Evolutionary conservation across 2,329 filamentous ascomycete species (phyloP), one percentile per base, ranked within the genome.

Genomic region (Lachnellula arida): DNA sequence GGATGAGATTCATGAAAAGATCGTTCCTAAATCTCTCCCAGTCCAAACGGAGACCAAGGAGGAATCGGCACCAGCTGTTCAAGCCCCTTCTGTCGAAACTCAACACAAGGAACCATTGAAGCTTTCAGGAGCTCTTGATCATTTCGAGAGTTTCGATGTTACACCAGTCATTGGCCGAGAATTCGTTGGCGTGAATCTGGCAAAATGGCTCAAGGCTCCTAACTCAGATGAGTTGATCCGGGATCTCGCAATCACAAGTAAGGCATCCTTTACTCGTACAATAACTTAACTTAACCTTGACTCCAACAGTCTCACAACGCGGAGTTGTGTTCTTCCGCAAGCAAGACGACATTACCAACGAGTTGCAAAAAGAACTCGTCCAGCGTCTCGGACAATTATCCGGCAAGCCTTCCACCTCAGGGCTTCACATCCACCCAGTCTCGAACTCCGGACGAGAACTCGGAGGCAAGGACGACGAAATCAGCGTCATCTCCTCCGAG

Each of bases 281-380:
- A 22, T 22, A 22, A 4, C 22, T 22, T 22, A 22, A 22, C 22
- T 4, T 53, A 48, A 60, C 35, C 46, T 32, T 32, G 2, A 19
- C 5, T 32, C 4, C 22, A 22, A 22, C 22, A 87, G 85, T 89
- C 61, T 88, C 85, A 1, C 80, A 82, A 57, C 80, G 86, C 0
- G 85, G 85, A 9, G 86, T 89, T 3, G 84, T 88, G 34, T 87
- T 88, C 73, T 87, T 89, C 72, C 80, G 85, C 19, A 77, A 80
- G 32, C 86, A 89, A 60, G 75, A 86, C 65, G 73, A 75, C 37
- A 70, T 88, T 39, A 78, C 77, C 60, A 79, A 86, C 65, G 81
- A 83, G 1, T 76, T 85, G 2, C 84, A 87, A 64, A 89, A 89
- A 71, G 73, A 84, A 53, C 75, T 89, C 0, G 81, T 84, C 19